Evolutionary conservation across 306 rosid genomes (phyloP), one percentile per base, ranked within the genome.

Genomic region (Albizia julibrissin): DNA sequence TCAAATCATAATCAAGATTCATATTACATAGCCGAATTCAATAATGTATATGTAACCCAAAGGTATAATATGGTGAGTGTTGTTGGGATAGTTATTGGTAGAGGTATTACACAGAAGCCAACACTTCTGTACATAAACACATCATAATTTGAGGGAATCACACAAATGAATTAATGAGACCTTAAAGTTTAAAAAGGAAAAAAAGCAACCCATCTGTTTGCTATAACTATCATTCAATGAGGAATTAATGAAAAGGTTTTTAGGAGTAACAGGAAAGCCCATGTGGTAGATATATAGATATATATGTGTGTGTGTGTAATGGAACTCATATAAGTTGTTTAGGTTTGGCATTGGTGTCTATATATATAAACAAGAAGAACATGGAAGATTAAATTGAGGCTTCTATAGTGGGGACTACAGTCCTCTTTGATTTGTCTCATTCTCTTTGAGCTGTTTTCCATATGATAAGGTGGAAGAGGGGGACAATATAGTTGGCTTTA

Each of bases 141-240:
- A 43, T 1, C 47, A 79, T 68, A 69, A 85, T 79, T 78, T 69
- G 79, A 79, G 26, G 64, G 0, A 71, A 59, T 44, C 74, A 44
- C 84, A 74, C 74, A 72, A 66, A 64, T 72, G 82, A 78, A 59
- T 67, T 78, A 49, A 79, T 79, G 82, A 76, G 68, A 43, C 74
- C 74, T 73, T 59, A 73, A 81, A 80, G 67, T 69, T 75, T 50
- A 18, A 71, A 72, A 81, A 69, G 69, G 31, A 61, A 72, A 84
- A 72, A 84, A 87, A 75, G 54, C 79, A 84, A 84, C 34, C 75
- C 79, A 82, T 49, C 27, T 82, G 29, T 50, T 75, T 70, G 82
- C 84, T 81, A 70, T 50, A 75, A 84, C 80, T 75, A 69, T 58
- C 43, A 72, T 50, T 69, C 22, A 82, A 79, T 26, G 62, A 4